A percentile compares a stretch with the other conserved stretches of the same genome.
Evolutionary conservation across 1,284 basidiomycete species (phyloP).

Genomic region (Pascua sp.): DNA sequence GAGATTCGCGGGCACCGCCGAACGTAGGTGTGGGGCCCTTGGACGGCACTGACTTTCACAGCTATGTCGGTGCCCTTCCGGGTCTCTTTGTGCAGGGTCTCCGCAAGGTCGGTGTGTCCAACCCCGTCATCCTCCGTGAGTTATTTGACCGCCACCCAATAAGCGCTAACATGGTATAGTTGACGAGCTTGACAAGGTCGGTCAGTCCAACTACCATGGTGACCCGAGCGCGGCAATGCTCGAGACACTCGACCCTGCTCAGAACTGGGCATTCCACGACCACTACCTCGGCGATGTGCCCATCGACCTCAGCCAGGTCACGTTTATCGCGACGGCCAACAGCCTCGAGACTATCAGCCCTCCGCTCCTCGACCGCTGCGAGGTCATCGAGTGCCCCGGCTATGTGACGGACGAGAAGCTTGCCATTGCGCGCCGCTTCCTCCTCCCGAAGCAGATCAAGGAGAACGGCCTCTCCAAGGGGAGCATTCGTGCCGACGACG

Average conservation of each 20-base stretch:
- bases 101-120: constrained; percentile 91
- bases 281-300: constrained; percentile 85
- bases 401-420: constrained; percentile 96
- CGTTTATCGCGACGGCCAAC: constrained; percentile 86
- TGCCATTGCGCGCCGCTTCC: constrained; percentile 81
- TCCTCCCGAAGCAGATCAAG: constrained; percentile 89
- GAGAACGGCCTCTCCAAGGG: constrained; percentile 77
- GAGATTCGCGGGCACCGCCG: constrained; percentile 96
- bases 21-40: constrained; percentile 64
- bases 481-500: constrained; percentile 66
- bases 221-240: constrained; percentile 91
- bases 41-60: constrained; percentile 7
- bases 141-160: background rate
- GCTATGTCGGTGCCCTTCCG: constrained; percentile 68
- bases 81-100: constrained; percentile 96
- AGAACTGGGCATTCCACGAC: constrained; percentile 91
- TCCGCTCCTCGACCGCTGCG: constrained; percentile 90
- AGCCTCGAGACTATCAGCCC: constrained; percentile 91
- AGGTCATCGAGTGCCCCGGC: constrained; percentile 90
- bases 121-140: constrained; percentile 77
- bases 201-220: constrained; percentile 54
- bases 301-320: constrained; percentile 86
- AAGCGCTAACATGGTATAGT: constrained; percentile 42
- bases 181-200: constrained; percentile 89
- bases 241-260: constrained; percentile 97